Percentiles rank a stretch among this genome's conserved stretches.
phyloP scores from a whole-genome alignment of 805 yeast species.

The Hanseniaspora taiwanica region DNA sequence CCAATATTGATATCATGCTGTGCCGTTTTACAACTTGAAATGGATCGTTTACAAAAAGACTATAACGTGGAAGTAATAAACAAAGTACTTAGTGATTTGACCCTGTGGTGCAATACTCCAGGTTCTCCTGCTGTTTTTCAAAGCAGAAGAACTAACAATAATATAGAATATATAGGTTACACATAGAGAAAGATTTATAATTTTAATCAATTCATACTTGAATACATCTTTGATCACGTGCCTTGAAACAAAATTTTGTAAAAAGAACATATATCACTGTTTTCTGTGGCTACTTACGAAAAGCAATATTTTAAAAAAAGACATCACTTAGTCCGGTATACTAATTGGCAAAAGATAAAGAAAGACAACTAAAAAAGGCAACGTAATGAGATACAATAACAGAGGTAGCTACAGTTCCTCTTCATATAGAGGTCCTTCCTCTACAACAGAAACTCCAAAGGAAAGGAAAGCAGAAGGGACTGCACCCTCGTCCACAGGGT shows the following conservation, averaged over 20 bases:
- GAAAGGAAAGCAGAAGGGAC: not conserved
- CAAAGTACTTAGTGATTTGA: conserved; percentile 47
- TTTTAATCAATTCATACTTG: no score
- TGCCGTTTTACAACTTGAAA: conserved; percentile 46
- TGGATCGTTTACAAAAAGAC: conserved; percentile 46
- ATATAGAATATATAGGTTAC: not conserved
- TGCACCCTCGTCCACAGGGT: no score
- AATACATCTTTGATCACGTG: no score
- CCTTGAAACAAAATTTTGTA: no score
- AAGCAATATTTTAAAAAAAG: no score
- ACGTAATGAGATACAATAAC: not conserved
- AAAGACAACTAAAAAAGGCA: conserved; percentile 24
- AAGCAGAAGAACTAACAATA: not conserved
- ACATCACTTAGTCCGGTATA: no score
- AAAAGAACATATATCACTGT: no score
- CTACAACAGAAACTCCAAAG: not conserved
- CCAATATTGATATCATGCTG: conserved; percentile 67
- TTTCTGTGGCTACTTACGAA: no score
- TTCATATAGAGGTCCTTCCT: not conserved
- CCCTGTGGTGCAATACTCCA: conserved; percentile 41
- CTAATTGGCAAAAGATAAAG: not conserved
- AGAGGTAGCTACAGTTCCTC: not conserved
- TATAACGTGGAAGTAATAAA: conserved; percentile 45
- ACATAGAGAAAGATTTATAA: no score
- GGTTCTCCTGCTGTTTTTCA: no score